phyloP scores from a whole-genome alignment of 345 rosid species.

The Capsella bursapastoris region DNA sequence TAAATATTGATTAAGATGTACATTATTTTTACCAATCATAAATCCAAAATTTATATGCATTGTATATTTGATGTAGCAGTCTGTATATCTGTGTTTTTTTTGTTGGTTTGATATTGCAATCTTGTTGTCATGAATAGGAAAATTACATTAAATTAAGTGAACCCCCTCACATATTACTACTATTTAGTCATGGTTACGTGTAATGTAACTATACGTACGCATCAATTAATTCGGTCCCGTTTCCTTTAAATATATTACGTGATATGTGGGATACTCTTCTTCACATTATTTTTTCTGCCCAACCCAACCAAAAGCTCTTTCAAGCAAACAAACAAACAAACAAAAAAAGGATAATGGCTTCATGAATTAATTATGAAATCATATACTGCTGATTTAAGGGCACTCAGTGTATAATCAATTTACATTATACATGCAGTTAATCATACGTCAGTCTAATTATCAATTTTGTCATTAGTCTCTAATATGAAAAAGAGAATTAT shows the following conservation, averaged over 20 bases:
- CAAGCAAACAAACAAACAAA: neutral
- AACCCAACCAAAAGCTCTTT: conserved; percentile 2
- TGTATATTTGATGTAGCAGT: neutral
- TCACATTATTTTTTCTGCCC: neutral
- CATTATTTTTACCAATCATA: neutral
- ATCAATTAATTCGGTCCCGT: conserved; percentile 26
- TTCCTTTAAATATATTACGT: conserved; percentile 27
- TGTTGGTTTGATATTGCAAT: conserved; percentile 4
- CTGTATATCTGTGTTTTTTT: neutral
- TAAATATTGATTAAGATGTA: neutral
- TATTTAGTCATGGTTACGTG: conserved; percentile 28
- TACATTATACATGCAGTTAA: too few relatives aligned
- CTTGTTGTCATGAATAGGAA: conserved; percentile 9
- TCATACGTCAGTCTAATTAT: neutral
- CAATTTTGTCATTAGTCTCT: neutral
- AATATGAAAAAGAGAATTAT: neutral
- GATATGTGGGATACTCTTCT: conserved; percentile 28
- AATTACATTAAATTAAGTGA: conserved; percentile 21
- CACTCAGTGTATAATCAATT: neutral
- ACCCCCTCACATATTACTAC: neutral
- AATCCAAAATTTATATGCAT: neutral
- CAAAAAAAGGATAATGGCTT: neutral
- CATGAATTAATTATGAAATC: neutral
- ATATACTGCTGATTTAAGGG: neutral
- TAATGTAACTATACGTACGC: conserved; percentile 26